A percentile compares a stretch with the other conserved stretches of the same genome.
Evolutionary conservation across 2,329 filamentous ascomycete species (phyloP).

Genomic region (Trematosphaeria pertusa): DNA sequence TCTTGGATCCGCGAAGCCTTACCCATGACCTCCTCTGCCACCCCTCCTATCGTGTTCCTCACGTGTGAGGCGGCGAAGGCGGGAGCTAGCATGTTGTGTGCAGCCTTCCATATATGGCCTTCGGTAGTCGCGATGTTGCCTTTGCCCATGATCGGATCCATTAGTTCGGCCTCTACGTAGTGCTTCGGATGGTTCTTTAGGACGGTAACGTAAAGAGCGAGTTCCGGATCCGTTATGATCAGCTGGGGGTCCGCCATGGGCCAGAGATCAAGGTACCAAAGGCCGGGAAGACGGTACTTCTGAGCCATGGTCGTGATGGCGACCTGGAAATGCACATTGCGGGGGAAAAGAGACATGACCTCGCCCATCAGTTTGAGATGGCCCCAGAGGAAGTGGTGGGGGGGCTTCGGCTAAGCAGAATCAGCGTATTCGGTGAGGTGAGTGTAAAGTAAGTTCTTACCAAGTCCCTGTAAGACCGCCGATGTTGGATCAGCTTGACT

Average conservation of each 20-base stretch:
- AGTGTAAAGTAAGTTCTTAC: constrained; percentile 14
- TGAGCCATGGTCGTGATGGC: constrained; percentile 43
- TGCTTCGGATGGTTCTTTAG: constrained; percentile 44
- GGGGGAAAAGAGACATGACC: constrained; percentile 41
- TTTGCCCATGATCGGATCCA: constrained; percentile 36
- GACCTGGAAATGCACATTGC: constrained; percentile 45
- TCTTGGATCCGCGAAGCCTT: no score
- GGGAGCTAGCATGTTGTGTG: constrained; percentile 45
- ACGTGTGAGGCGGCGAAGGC: constrained; percentile 43
- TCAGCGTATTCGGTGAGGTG: not conserved
- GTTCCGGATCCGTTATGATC: constrained; percentile 49
- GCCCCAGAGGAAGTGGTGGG: constrained; percentile 51
- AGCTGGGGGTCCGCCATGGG: constrained; percentile 41
- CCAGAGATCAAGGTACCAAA: constrained; percentile 57
- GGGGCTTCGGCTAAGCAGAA: constrained; percentile 46
- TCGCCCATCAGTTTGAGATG: constrained; percentile 50
- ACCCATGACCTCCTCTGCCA: constrained; percentile 43
- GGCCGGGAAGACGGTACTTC: constrained; percentile 41
- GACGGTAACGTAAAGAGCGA: constrained; percentile 48
- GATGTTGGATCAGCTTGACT: constrained; percentile 26
- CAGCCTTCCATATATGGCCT: constrained; percentile 43
- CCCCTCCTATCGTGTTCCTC: constrained; percentile 34
- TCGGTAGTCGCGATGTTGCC: constrained; percentile 40
- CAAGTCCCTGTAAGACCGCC: constrained; percentile 31
- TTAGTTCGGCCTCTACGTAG: constrained; percentile 12